Evolutionary conservation across 108 stramenopile species (phyloP), one percentile per base, ranked within the genome.

Genomic region (Fragilaria crotonensis): DNA sequence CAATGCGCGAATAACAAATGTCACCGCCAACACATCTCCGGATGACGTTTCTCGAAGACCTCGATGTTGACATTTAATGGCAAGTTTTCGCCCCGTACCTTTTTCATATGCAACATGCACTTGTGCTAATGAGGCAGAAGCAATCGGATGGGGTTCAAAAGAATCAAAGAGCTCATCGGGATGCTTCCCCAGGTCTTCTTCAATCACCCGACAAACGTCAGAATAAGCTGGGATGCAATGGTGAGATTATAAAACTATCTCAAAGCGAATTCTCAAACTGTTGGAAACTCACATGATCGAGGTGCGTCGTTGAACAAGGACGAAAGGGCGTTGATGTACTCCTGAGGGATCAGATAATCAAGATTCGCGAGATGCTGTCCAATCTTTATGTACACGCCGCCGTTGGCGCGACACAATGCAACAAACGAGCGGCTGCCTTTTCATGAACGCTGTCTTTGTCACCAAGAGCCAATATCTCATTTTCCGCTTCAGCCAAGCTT

Each of bases 301-400:
- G 93, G 89, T 11, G 86, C 83, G 57, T 89, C 81, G 50, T 90
- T 84, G 52, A 94, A 93, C 55, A 95, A 55, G 4, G 77, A 77
- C 5, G 79, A 80, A 5, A 97, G 60, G 11, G 73, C 68, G 5
- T 75, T 63, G 26, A 90, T 88, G 70, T 89, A 95, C 62, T 94
- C 93, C 5, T 55, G 66, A 7, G 96, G 96, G 1, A 97, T 62
- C 11, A 97, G 68, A 61, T 94, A 80, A 59, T 97, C 96, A 25
- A 97, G 66, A 70, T 95, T 93, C 11, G 93, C 87, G 7, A 96
- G 60, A 59, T 95, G 92, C 64, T 94, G 96, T 33, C 94, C 94
- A 4, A 95, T 83, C 75, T 93, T 89, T 57, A 87, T 83, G 71
- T 83, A 83, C 0, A 89, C 87, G 21, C 96, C 96, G 19, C 79